phyloP scores from a whole-genome alignment of 805 yeast genomes.

The Metschnikowia santaceciliae region DNA sequence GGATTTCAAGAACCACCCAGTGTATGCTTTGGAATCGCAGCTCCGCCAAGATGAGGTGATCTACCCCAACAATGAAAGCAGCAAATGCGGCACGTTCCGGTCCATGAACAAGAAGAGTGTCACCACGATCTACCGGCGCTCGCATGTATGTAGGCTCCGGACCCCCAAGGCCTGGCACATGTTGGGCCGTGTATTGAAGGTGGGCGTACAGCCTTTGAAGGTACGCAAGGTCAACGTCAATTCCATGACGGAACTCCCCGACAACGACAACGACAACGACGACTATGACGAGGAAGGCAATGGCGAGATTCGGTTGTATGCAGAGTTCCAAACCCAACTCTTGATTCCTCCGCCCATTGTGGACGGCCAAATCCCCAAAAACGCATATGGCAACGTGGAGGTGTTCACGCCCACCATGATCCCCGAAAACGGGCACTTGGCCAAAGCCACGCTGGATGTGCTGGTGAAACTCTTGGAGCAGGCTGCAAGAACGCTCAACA shows the following conservation, averaged over 20 bases:
- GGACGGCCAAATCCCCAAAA: slow-evolving; percentile 68
- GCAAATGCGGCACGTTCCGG: slow-evolving; percentile 66
- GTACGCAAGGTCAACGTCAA: slow-evolving; percentile 6
- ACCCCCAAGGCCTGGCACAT: slow-evolving; percentile 87
- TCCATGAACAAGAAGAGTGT: slow-evolving; percentile 24
- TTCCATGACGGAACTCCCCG: slow-evolving; percentile 23
- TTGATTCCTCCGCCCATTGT: slow-evolving; percentile 63
- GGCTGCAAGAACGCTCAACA: slow-evolving; percentile 67
- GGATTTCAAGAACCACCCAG: slow-evolving; percentile 85
- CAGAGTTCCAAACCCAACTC: slow-evolving; percentile 71
- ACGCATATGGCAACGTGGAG: slow-evolving; percentile 82
- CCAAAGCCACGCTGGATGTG: slow-evolving; percentile 25
- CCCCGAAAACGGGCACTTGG: slow-evolving; percentile 70
- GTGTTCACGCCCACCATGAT: slow-evolving; percentile 75
- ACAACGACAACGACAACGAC: too few relatives aligned
- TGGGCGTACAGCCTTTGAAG: slow-evolving; percentile 66
- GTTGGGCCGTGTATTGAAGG: slow-evolving; percentile 67
- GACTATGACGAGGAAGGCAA: slow-evolving; percentile 49
- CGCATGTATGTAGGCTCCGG: slow-evolving; percentile 57
- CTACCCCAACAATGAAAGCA: slow-evolving; percentile 52
- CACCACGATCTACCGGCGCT: slow-evolving; percentile 64
- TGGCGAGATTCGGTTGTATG: slow-evolving; percentile 53
- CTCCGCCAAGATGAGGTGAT: slow-evolving; percentile 69
- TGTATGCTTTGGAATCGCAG: slow-evolving; percentile 75
- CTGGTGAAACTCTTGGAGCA: slow-evolving; percentile 50